Conservation (phyloP, 495 filamentous ascomycete genomes). For the Cercophora scortea region DNA sequence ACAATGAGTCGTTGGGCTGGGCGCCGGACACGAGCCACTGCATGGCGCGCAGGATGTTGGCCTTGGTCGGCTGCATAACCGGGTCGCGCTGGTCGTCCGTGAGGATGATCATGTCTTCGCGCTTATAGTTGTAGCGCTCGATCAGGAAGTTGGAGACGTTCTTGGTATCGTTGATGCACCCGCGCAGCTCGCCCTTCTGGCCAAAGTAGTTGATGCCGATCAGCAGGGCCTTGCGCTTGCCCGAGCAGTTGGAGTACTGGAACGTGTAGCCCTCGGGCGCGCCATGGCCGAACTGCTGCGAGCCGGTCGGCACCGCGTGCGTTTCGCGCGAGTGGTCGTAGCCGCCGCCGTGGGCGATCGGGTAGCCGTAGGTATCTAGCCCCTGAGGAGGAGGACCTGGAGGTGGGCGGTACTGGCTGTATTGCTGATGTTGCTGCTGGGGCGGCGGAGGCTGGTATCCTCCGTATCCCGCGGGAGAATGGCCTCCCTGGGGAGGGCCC, state of each 20-base stretch:
- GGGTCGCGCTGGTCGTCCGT: slow-evolving; percentile 40
- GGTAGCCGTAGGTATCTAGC: slow-evolving; percentile 32
- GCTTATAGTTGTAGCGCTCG: slow-evolving; percentile 58
- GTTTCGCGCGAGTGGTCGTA: slow-evolving; percentile 22
- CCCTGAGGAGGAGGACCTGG: slow-evolving; percentile 28
- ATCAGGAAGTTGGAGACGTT: slow-evolving; percentile 82
- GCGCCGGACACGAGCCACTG: slow-evolving; percentile 39
- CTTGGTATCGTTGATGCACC: slow-evolving; percentile 93
- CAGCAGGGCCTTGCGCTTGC: slow-evolving; percentile 76
- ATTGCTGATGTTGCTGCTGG: slow-evolving; percentile 13
- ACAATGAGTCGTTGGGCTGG: slow-evolving; percentile 41
- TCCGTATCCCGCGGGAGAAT: slow-evolving; percentile 29
- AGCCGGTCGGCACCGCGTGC: slow-evolving; percentile 38
- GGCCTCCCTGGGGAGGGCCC: slow-evolving; percentile 24
- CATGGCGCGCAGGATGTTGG: slow-evolving; percentile 43
- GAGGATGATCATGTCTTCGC: slow-evolving; percentile 45
- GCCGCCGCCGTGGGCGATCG: slow-evolving; percentile 12
- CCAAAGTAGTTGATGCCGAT: slow-evolving; percentile 96
- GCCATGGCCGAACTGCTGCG: slow-evolving; percentile 40
- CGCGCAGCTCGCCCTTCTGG: slow-evolving; percentile 73
- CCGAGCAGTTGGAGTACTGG: slow-evolving; percentile 84
- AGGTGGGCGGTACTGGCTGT: slow-evolving; percentile 18
- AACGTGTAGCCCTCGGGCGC: slow-evolving; percentile 48
- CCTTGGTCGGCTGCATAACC: slow-evolving; percentile 36
- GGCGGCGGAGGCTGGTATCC: slow-evolving; percentile 5